Evolutionary conservation across 208 protist genomes (phyloP).

Genomic region (Trypanosomatidae sp.): DNA sequence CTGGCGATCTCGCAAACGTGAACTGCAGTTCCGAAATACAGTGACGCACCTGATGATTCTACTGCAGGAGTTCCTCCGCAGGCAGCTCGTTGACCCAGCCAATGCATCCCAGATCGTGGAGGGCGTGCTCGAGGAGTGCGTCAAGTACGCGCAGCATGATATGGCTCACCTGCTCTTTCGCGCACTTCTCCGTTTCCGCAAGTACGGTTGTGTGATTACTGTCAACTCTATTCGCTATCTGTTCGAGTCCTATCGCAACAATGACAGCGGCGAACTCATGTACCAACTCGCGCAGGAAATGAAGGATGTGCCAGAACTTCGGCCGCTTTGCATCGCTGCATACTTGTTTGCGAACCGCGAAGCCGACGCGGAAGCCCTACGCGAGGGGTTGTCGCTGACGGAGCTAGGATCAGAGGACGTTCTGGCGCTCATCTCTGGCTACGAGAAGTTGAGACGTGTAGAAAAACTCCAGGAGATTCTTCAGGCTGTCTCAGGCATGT

Average conservation of each 20-base stretch:
- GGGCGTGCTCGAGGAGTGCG: slow-evolving; percentile 85
- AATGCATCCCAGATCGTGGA: slow-evolving; percentile 88
- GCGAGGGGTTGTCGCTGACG: slow-evolving; percentile 41
- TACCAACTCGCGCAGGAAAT: slow-evolving; percentile 85
- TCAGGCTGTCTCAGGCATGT: slow-evolving; percentile 28
- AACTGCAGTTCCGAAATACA: slow-evolving; percentile 88
- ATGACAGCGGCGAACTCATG: slow-evolving; percentile 83
- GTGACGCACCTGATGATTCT: slow-evolving; percentile 92
- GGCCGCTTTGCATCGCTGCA: slow-evolving; percentile 81
- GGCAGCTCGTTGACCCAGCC: slow-evolving; percentile 80
- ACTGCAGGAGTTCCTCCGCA: slow-evolving; percentile 88
- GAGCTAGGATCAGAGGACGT: slow-evolving; percentile 64
- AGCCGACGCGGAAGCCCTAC: slow-evolving; percentile 60
- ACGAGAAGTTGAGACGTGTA: slow-evolving; percentile 65
- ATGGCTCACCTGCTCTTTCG: slow-evolving; percentile 90
- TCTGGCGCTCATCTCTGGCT: slow-evolving; percentile 79
- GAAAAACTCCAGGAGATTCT: slow-evolving; percentile 67
- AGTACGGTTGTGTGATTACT: slow-evolving; percentile 83
- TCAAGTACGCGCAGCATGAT: slow-evolving; percentile 86
- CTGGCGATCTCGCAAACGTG: slow-evolving; percentile 82
- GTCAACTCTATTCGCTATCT: slow-evolving; percentile 75
- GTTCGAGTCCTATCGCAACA: slow-evolving; percentile 89
- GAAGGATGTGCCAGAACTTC: slow-evolving; percentile 64
- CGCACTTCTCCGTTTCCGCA: slow-evolving; percentile 87
- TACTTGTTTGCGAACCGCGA: slow-evolving; percentile 80